Base-by-base conservation (phyloP, 306 rosid species). In the Macrotyloma uniflorum region DNA sequence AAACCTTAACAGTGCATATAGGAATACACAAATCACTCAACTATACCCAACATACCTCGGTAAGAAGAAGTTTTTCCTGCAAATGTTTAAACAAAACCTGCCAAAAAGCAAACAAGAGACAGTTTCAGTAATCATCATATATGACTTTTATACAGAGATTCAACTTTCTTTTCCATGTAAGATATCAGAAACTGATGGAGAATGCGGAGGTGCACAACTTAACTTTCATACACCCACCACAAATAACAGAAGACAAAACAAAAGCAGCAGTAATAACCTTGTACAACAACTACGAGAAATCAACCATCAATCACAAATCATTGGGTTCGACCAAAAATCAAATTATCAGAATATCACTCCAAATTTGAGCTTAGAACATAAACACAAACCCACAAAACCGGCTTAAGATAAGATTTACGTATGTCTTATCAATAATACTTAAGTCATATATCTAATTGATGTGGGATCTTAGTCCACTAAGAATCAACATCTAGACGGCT, bases 31-130 rank as follows among this genome's bases (percentile, higher is more conserved):
- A 70, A 40, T 67, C 74, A 79, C 58, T 55, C 23, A 51, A 79
- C 36, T 73, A 74, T 50, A 24, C 55, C 33, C 43, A 66, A 83
- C 89, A 70, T 92, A 92, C 98, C 97, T 94, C 98, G 43, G 92
- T 94, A 58, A 89, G 96, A 77, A 85, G 82, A 72, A 94, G 98
- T 82, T 94, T 89, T 85, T 94, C 98, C 84, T 94, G 97, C 84
- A 94, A 88, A 89, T 94, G 97, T 85, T 86, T 94, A 73, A 94
- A 92, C 73, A 94, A 84, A 86, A 94, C 91, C 98, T 94, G 95
- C 91, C 88, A 84, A 67, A 82, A 82, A 58, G 65, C 24, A 58
- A 66, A 58, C 38, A 75, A 28, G 40, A 75, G 59, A 8, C 46
- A 69, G 30, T 51, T 69, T 14, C 74, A 59, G 19, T 40, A 59